phyloP scores from a whole-genome alignment of 371 early-diverging fungal species.

The Cokeromyces recurvatus region DNA sequence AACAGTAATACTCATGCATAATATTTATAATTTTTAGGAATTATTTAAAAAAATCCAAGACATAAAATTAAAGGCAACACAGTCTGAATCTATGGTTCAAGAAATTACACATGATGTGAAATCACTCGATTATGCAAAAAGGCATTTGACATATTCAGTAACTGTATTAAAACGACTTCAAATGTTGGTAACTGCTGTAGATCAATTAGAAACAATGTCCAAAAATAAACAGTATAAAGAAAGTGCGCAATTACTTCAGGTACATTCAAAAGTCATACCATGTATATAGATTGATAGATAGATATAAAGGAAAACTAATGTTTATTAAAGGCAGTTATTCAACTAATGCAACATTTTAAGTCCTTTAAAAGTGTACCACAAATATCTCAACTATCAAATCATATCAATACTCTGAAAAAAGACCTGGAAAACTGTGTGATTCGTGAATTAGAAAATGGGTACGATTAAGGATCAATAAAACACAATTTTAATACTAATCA shows the following conservation, averaged over 20 bases:
- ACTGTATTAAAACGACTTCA: conserved; percentile 81
- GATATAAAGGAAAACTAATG: no score
- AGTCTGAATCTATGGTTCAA: conserved; percentile 84
- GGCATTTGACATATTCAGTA: conserved; percentile 79
- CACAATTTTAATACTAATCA: background rate
- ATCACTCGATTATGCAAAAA: conserved; percentile 88
- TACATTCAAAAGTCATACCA: no score
- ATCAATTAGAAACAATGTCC: conserved; percentile 68
- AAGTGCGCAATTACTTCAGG: conserved; percentile 75
- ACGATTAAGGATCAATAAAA: conserved; percentile 48
- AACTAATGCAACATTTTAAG: conserved; percentile 75
- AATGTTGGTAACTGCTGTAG: conserved; percentile 83
- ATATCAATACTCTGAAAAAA: conserved; percentile 58
- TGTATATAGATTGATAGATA: no score
- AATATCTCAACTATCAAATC: conserved; percentile 63
- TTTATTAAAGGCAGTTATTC: conserved; percentile 73
- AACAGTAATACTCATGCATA: no score
- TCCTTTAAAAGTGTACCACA: conserved; percentile 72
- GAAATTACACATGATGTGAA: conserved; percentile 96
- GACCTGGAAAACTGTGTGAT: conserved; percentile 70
- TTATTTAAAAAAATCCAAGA: conserved; percentile 75
- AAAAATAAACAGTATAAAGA: conserved; percentile 71
- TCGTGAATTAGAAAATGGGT: conserved; percentile 55
- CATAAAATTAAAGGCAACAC: conserved; percentile 80
- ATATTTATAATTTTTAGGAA: conserved; percentile 35